Evolutionary conservation across 129 eudicot species (phyloP), one percentile per base, ranked within the genome.

Genomic region (Dittrichia graveolens): DNA sequence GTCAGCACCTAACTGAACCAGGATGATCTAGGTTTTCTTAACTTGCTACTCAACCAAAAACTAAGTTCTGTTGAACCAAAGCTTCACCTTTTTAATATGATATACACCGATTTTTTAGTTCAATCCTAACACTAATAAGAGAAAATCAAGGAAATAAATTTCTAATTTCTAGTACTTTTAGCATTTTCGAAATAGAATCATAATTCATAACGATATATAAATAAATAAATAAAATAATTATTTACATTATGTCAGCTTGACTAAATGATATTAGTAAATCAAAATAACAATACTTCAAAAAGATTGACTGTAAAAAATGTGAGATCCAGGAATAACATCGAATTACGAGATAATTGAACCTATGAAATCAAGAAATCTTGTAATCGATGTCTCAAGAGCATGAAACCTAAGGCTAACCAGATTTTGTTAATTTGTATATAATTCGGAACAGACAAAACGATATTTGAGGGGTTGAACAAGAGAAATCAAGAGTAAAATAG

Each of bases 311-410:
- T 38, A 19, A 44, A 6, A 74, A 47, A 73, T 8, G 58, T 18
- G 79, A 74, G 83, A 74, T 79, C 70, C 71, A 45, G 62, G 49
- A 31, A 34, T 73, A 59, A 60, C 31, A 42, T 61, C 42, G n/a
- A 53, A 48, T 38, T 73, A 14, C 45, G 41, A 24, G 31, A 47
- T 15, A 12, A 68, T 38, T 53, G 39, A 46, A 4, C 8, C 42
- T 9, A 19, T 12, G 42, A 57, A 14, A 44, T 67, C 40, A 39
- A 19, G 16, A 13, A 53, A 38, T 43, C 11, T 6, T 7, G 44
- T 42, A 61, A 73, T 10, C 61, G 9, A 61, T 31, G 13, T 15
- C 59, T 67, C 35, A 15, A 68, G 16, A 52, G 54, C 54, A 44
- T 42, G 52, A 44, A 8, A 24, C 11, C 63, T 72, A 59, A 71